These are phyloP conservation scores for Trapa bicornis DNA, from an alignment of 345 rosid species.

Conservation along the genomic window DNA sequence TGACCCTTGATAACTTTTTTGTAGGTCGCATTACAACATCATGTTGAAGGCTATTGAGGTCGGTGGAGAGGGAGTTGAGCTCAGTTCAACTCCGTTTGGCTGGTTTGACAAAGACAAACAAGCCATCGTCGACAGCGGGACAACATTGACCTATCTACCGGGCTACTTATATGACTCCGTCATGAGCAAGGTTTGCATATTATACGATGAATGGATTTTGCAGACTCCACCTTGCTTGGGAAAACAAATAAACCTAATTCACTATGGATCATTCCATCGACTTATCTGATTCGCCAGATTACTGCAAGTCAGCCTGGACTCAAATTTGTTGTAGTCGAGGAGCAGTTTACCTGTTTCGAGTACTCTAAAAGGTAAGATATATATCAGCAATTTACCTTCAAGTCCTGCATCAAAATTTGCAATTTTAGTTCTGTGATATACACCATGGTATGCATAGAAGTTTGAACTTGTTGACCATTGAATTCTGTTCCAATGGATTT, in stretches of 20 bases:
- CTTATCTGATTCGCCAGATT: conserved; percentile 31
- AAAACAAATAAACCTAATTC: background rate
- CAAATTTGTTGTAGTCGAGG: conserved; percentile 40
- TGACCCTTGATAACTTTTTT: conserved; percentile 11
- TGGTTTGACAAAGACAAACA: conserved; percentile 28
- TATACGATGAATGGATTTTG: background rate
- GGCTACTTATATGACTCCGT: conserved; percentile 34
- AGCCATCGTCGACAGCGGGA: conserved; percentile 87
- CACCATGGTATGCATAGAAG: background rate
- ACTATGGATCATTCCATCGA: background rate
- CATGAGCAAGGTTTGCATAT: conserved; percentile 30
- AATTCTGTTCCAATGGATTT: background rate
- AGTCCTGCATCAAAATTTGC: background rate
- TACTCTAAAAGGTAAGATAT: conserved; percentile 41
- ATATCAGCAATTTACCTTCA: background rate
- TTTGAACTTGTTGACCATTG: background rate
- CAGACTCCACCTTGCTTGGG: background rate
- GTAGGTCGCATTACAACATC: conserved; percentile 85
- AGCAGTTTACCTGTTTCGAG: conserved; percentile 56
- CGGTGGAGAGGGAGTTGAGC: conserved; percentile 32
- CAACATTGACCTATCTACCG: conserved; percentile 88
- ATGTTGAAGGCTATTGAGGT: conserved; percentile 60
- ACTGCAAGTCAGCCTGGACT: conserved; percentile 36
- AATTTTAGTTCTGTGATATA: background rate
- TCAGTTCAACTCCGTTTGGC: conserved; percentile 46